These are phyloP conservation scores for Arachis stenosperma DNA, from an alignment of 306 rosid species.

Conservation along the genomic window DNA sequence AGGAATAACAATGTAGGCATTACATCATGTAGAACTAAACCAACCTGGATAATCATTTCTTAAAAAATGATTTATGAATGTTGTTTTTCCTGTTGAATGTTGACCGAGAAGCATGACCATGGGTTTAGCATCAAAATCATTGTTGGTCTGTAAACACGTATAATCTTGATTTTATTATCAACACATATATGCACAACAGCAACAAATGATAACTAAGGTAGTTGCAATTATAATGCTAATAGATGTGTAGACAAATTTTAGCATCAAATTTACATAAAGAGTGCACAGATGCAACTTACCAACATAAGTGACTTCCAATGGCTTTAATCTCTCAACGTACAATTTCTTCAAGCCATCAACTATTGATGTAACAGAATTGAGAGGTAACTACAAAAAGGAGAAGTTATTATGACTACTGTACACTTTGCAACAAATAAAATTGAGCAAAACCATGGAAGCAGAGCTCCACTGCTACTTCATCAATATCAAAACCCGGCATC, in stretches of 20 bases:
- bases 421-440: constrained; percentile 24
- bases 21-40: constrained; percentile 35
- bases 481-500: neutral
- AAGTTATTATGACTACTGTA: constrained; percentile 23
- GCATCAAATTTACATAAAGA: too few species aligned
- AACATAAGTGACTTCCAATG: constrained; percentile 74
- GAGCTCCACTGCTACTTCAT: neutral
- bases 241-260: constrained; percentile 7
- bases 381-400: constrained; percentile 59
- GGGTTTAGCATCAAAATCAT: constrained; percentile 98
- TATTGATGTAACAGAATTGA: constrained; percentile 77
- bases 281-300: constrained; percentile 77
- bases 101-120: constrained; percentile 98
- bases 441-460: constrained; percentile 5
- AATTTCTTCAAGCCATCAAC: constrained; percentile 83
- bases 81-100: constrained; percentile 96
- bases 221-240: neutral
- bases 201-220: constrained; percentile 9
- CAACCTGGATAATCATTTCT: constrained; percentile 84
- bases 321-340: constrained; percentile 80
- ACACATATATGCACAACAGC: neutral
- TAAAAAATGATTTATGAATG: constrained; percentile 87
- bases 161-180: constrained; percentile 16
- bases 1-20: neutral
- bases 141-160: constrained; percentile 59